Base-by-base conservation (phyloP, 768 basidiomycete species). In the Mycena floridula region DNA sequence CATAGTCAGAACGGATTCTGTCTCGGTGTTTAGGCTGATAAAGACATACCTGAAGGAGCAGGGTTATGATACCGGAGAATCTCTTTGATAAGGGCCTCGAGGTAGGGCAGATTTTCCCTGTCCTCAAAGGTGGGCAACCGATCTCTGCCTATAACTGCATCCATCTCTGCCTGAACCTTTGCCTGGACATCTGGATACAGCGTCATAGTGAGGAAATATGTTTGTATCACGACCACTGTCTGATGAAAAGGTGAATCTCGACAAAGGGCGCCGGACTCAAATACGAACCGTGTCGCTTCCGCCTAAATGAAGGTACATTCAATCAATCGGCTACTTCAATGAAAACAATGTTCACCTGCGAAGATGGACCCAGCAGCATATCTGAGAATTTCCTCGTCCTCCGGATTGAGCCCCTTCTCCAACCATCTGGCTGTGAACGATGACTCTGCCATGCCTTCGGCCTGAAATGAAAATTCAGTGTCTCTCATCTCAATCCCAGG, bases 101-200 rank as follows among this genome's bases (percentile, higher is more conserved):
- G 47, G 37, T 66, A 70, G 0, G 67, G 66, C 3, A 72, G 49
- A 12, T 51, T 24, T 1, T 45, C 45, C 2, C 57, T 48, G 45
- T 70, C 70, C 16, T 50, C 56, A 24, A 66, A 51, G 6, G 48
- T 54, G 1, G 70, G 70, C 16, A 73, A 54, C 3, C 65, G 54
- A 8, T 53, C 59, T 3, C 43, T 43, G 0, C 63, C 63, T n/a
- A 66, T 45, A 5, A 66, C 61, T 6, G 49, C 23, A 37, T 70
- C 70, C 7, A 73, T 48, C 45, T 72, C 69, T 1, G 50, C 58
- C 46, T 69, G 67, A 7, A 63, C 65, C 16, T 54, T 56, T 25
- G 48, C 50, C 43, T 66, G 67, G 4, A 64, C 54, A 1, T 64
- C 60, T 1, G 67, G 69, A 41, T 66, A 49, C 9, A 60, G 49